These are phyloP conservation scores for Mycena rosella DNA, from an alignment of 768 basidiomycete genomes.

Conservation along the genomic window DNA sequence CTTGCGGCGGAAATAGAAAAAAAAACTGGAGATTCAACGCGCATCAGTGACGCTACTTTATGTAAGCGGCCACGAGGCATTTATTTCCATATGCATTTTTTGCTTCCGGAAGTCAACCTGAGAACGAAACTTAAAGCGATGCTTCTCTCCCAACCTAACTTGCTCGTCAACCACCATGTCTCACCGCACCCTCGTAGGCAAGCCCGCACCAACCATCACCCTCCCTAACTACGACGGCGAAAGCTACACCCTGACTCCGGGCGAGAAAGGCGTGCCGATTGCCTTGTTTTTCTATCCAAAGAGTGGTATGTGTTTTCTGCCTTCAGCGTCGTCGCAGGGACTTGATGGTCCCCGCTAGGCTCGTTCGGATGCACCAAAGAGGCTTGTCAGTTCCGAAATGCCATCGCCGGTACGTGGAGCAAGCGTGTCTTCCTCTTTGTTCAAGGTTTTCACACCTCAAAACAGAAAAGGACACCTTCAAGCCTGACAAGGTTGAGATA, in stretches of 20 bases:
- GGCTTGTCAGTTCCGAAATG: constrained; percentile 87
- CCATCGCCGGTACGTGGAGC: constrained; percentile 66
- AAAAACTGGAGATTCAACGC: too few relatives aligned
- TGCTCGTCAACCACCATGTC: constrained; percentile 50
- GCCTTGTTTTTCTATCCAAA: constrained; percentile 86
- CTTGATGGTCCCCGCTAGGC: constrained; percentile 54
- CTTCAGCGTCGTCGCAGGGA: constrained; percentile 3
- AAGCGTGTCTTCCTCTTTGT: not conserved
- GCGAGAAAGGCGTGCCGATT: constrained; percentile 67
- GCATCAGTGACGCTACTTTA: too few relatives aligned
- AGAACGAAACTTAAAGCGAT: too few relatives aligned
- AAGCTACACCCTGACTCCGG: constrained; percentile 70
- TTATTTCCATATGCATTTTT: too few relatives aligned
- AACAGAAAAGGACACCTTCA: constrained; percentile 74
- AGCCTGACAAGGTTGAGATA: constrained; percentile 71
- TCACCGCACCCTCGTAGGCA: constrained; percentile 67
- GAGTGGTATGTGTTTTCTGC: constrained; percentile 57
- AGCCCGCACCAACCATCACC: constrained; percentile 74
- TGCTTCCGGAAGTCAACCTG: too few relatives aligned
- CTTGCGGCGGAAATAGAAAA: too few relatives aligned
- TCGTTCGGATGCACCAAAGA: constrained; percentile 86
- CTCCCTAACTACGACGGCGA: constrained; percentile 75
- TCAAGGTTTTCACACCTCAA: not conserved
- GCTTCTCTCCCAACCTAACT: not conserved
- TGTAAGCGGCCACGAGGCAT: too few relatives aligned